phyloP scores from a whole-genome alignment of 2,329 filamentous ascomycete species.

The Aaosphaeria arxii region DNA sequence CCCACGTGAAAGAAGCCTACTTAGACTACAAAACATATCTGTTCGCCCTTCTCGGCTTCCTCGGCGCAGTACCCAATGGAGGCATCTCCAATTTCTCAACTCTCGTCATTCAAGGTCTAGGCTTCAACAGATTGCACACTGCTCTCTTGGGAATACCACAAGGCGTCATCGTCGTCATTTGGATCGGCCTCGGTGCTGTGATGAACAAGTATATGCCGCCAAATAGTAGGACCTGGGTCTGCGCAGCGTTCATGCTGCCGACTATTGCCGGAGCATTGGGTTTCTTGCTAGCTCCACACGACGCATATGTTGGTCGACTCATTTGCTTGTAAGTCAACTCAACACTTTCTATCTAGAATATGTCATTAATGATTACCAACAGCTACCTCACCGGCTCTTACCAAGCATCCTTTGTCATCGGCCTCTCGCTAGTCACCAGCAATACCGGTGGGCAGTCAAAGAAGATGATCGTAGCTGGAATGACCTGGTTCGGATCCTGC shows the following conservation, averaged over 20 bases:
- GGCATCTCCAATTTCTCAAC: constrained; percentile 24
- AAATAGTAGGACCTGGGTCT: background rate
- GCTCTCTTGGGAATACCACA: constrained; percentile 32
- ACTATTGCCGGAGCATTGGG: background rate
- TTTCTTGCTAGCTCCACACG: background rate
- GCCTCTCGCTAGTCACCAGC: background rate
- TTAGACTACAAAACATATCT: constrained; percentile 36
- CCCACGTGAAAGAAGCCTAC: constrained; percentile 29
- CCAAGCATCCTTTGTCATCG: background rate
- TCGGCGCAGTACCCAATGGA: constrained; percentile 28
- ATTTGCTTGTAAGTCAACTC: background rate
- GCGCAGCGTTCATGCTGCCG: background rate
- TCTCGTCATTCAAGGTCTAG: constrained; percentile 22
- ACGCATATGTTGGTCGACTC: background rate
- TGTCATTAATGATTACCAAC: constrained; percentile 10
- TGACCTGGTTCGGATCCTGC: background rate
- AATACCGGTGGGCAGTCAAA: background rate
- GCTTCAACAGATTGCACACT: constrained; percentile 51
- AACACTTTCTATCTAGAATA: background rate
- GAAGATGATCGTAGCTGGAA: background rate
- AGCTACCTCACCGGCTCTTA: constrained; percentile 50
- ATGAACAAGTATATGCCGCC: background rate
- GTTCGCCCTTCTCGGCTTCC: constrained; percentile 22
- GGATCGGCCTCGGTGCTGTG: background rate
- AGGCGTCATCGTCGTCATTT: constrained; percentile 20